Conservation (phyloP, 225 moss, liverwort and hornwort species). For the Physcomitrellopsis africana region DNA sequence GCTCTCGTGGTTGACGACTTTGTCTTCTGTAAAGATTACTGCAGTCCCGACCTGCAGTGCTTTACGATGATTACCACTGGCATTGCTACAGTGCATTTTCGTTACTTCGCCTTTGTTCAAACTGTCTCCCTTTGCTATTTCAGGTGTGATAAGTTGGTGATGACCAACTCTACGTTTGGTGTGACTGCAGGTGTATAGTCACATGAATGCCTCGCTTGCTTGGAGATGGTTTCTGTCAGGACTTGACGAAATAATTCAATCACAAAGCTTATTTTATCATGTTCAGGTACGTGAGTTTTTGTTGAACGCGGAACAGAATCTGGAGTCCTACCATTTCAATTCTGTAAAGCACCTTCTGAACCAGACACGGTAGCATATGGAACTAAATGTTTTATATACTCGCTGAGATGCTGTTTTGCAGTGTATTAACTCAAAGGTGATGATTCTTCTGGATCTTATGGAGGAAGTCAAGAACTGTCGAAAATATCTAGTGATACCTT, state of each 20-base stretch:
- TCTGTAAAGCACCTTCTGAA: neutral
- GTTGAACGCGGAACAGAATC: neutral
- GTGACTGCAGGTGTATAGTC: conserved; percentile 41
- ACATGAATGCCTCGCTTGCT: conserved; percentile 58
- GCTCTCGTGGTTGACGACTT: conserved; percentile 6
- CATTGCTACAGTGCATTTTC: neutral
- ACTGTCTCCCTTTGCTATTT: neutral
- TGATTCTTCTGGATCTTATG: conserved; percentile 53
- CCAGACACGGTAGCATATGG: conserved; percentile 4
- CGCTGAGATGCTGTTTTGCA: conserved; percentile 30
- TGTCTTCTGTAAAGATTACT: neutral
- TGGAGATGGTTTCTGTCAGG: conserved; percentile 51
- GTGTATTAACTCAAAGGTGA: conserved; percentile 48
- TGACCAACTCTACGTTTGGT: conserved; percentile 6
- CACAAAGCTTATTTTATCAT: conserved; percentile 29
- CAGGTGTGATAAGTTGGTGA: conserved; percentile 17
- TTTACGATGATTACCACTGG: conserved; percentile 3
- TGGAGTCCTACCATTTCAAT: neutral
- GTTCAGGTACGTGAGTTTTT: conserved; percentile 43
- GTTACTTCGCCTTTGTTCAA: too few species aligned
- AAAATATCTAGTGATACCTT: conserved; percentile 43
- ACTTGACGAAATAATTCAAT: conserved; percentile 32
- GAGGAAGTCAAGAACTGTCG: conserved; percentile 55
- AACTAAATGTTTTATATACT: neutral
- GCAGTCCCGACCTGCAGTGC: neutral